Percentiles rank a stretch among this genome's conserved stretches.
Evolutionary conservation across 2,329 filamentous ascomycete species (phyloP).

Genomic region (Cytospora chrysosperma): DNA sequence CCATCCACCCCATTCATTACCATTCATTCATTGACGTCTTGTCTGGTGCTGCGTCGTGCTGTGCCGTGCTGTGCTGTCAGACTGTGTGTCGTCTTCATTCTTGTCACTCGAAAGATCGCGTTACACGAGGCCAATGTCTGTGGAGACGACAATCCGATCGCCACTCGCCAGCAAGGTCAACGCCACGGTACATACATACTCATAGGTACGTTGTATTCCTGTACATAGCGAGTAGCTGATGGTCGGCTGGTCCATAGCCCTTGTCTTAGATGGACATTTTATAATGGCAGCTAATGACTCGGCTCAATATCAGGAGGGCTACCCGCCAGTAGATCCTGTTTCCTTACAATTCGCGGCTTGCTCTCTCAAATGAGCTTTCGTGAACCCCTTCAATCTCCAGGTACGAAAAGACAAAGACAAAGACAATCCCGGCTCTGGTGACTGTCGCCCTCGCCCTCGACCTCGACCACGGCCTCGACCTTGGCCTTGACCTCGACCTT

Average conservation of each 20-base stretch:
- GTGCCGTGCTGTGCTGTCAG: background rate
- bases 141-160: background rate
- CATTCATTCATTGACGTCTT: background rate
- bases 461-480: background rate
- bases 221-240: background rate
- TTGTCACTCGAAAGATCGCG: background rate
- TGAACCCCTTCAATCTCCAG: background rate
- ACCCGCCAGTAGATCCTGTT: background rate
- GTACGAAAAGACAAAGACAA: background rate
- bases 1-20: background rate
- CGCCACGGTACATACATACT: background rate
- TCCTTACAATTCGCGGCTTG: background rate
- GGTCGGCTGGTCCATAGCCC: background rate
- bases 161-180: background rate
- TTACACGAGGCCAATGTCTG: background rate
- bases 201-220: background rate
- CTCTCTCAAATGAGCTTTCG: background rate
- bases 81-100: background rate
- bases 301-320: background rate
- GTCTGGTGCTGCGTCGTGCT: background rate
- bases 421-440: background rate
- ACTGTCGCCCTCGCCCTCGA: background rate
- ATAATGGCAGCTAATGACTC: background rate
- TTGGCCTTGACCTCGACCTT: background rate
- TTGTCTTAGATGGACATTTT: background rate